A percentile compares a stretch with the other conserved stretches of the same genome.
phyloP scores from a whole-genome alignment of 1,284 basidiomycete species.

The Leccinum huronense region DNA sequence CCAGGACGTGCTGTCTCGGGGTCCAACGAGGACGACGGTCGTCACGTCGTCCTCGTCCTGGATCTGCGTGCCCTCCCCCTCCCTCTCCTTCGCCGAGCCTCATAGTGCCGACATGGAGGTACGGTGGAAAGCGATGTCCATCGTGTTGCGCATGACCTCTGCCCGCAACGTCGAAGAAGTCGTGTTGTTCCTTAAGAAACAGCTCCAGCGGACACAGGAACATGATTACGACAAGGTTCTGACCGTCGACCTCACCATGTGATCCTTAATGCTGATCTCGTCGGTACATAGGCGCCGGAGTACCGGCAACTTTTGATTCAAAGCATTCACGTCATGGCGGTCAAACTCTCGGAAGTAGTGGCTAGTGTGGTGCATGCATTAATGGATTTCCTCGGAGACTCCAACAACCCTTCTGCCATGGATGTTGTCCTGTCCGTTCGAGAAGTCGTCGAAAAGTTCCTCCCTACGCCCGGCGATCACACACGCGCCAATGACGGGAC shows the following conservation, averaged over 20 bases:
- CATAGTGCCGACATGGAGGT: slow-evolving; percentile 94
- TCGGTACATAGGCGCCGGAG: slow-evolving; percentile 70
- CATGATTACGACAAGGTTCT: slow-evolving; percentile 79
- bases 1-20: too few relatives aligned
- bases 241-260: background rate
- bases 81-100: too few relatives aligned
- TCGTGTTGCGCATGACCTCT: slow-evolving; percentile 93
- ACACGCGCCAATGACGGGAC: too few relatives aligned
- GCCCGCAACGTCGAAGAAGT: slow-evolving; percentile 98
- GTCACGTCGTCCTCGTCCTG: too few relatives aligned
- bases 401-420: slow-evolving; percentile 91
- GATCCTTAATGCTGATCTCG: background rate
- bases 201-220: slow-evolving; percentile 90
- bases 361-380: slow-evolving; percentile 95
- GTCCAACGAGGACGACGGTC: too few relatives aligned
- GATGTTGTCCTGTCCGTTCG: slow-evolving; percentile 97
- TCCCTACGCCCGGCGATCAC: slow-evolving; percentile 82
- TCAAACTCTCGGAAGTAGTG: slow-evolving; percentile 98
- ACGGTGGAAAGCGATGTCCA: slow-evolving; percentile 86
- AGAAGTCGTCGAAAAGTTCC: slow-evolving; percentile 97
- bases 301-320: slow-evolving; percentile 97
- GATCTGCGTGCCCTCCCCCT: too few relatives aligned
- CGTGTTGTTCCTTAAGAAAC: slow-evolving; percentile 96
- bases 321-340: slow-evolving; percentile 94
- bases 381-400: slow-evolving; percentile 98